Conservation (phyloP, 164 flowering plant genomes). For the Umbellularia californica region DNA sequence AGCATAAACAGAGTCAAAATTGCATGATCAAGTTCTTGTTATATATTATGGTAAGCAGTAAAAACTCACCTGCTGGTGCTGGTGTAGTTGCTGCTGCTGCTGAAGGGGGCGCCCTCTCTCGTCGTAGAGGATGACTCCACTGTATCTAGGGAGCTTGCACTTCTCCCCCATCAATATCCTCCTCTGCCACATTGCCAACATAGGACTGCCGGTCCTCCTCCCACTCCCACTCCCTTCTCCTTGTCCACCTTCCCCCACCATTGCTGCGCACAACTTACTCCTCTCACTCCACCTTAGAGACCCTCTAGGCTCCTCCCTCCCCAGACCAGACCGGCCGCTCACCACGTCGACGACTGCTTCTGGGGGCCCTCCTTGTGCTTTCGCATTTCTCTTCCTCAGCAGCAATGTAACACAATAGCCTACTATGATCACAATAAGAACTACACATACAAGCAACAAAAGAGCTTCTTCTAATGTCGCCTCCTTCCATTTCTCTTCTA, state of each 20-base stretch:
- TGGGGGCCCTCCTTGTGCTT: neutral
- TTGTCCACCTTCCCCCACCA: conserved; percentile 18
- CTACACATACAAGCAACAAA: conserved; percentile 32
- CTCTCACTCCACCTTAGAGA: conserved; percentile 55
- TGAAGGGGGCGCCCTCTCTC: conserved; percentile 26
- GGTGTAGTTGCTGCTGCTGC: neutral
- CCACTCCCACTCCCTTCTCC: conserved; percentile 22
- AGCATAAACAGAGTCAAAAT: no score
- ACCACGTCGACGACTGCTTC: neutral
- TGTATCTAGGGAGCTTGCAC: conserved; percentile 75
- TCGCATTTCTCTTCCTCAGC: conserved; percentile 18
- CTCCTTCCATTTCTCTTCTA: conserved; percentile 59
- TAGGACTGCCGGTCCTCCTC: conserved; percentile 30
- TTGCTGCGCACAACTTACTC: conserved; percentile 31
- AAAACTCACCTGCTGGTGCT: no score
- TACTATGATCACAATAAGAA: conserved; percentile 20
- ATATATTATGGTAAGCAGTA: no score
- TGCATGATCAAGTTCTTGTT: no score
- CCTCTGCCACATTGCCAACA: conserved; percentile 83
- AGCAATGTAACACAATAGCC: conserved; percentile 31
- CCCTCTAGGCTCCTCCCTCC: conserved; percentile 37
- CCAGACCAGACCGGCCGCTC: conserved; percentile 17
- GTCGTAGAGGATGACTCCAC: conserved; percentile 69
- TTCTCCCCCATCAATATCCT: conserved; percentile 72
- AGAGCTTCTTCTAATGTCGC: conserved; percentile 47